Conservation (phyloP, 495 filamentous ascomycete genomes). For the Schizothecium vesticola region DNA sequence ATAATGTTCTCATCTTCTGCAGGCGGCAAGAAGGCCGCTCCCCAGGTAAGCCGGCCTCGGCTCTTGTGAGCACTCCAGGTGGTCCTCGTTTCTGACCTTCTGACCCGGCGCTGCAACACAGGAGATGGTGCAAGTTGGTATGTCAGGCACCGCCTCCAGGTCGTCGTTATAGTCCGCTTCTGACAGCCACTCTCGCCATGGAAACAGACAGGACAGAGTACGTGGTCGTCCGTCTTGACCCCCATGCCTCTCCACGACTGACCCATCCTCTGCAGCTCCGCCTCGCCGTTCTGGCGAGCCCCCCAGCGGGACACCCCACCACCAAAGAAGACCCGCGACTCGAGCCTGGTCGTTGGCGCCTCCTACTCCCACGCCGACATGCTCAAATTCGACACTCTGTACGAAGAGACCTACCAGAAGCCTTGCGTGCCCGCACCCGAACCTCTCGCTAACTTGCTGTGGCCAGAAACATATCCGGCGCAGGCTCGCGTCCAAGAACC, state of each 20-base stretch:
- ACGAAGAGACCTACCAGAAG: conserved; percentile 14
- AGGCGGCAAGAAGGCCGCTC: conserved; percentile 61
- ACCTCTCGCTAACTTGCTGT: conserved; percentile 13
- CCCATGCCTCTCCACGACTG: not conserved
- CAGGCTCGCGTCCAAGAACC: conserved; percentile 45
- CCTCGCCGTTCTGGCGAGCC: conserved; percentile 87
- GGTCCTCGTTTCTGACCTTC: conserved; percentile 9
- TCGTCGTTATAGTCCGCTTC: not conserved
- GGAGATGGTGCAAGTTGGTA: conserved; percentile 99
- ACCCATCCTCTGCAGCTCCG: conserved; percentile 49
- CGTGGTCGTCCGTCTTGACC: conserved; percentile 20
- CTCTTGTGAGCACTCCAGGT: conserved; percentile 6
- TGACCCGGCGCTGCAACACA: conserved; percentile 38
- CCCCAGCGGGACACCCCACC: conserved; percentile 46
- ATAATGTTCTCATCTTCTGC: conserved; percentile 53
- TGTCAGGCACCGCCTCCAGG: conserved; percentile 28
- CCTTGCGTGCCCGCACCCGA: not conserved
- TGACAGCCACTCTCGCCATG: conserved; percentile 4
- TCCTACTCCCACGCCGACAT: conserved; percentile 96
- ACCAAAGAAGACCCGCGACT: conserved; percentile 56
- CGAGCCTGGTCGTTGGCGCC: conserved; percentile 82
- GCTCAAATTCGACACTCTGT: conserved; percentile 77
- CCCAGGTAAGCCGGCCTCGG: conserved; percentile 55
- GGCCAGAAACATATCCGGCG: conserved; percentile 38
- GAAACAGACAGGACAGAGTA: conserved; percentile 58